These are phyloP conservation scores for Mycena metata DNA, from an alignment of 768 basidiomycete species.

Conservation along the genomic window DNA sequence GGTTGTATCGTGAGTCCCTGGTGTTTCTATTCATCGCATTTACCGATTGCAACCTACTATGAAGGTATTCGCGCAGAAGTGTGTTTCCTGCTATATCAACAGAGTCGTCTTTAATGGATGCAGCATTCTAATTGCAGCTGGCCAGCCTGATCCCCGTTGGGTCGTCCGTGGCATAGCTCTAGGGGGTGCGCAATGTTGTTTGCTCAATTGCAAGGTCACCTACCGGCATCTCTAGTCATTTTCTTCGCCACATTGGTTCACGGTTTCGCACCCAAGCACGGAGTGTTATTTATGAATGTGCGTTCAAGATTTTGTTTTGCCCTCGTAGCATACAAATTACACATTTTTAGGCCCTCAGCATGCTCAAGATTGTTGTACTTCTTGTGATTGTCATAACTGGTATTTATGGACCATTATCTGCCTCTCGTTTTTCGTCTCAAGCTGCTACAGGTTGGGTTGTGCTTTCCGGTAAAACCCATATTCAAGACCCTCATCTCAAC, in stretches of 20 bases:
- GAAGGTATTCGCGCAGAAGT: conserved; percentile 52
- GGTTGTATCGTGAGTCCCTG: conserved; percentile 61
- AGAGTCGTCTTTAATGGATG: not conserved
- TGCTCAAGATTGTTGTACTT: conserved; percentile 70
- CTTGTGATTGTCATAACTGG: conserved; percentile 50
- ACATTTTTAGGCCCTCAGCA: conserved; percentile 63
- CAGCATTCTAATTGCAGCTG: conserved; percentile 66
- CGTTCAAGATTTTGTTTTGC: conserved; percentile 65
- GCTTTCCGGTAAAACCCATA: too few species aligned
- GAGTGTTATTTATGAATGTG: conserved; percentile 67
- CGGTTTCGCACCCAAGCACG: conserved; percentile 62
- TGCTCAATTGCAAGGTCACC: not conserved
- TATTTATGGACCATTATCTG: too few species aligned
- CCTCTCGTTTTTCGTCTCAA: too few species aligned
- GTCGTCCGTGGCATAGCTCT: conserved; percentile 70
- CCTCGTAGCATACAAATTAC: conserved; percentile 68
- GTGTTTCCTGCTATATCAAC: not conserved
- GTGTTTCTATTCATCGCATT: not conserved
- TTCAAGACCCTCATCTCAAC: conserved; percentile 62
- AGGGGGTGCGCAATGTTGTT: conserved; percentile 54
- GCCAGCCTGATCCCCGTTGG: conserved; percentile 58
- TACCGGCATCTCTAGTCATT: conserved; percentile 53
- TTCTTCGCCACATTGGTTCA: conserved; percentile 65
- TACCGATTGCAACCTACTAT: not conserved
- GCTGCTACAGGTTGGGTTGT: too few species aligned